Base-by-base conservation (phyloP, 192 early-diverging fungal genomes). In the Coemansia asiatica region DNA sequence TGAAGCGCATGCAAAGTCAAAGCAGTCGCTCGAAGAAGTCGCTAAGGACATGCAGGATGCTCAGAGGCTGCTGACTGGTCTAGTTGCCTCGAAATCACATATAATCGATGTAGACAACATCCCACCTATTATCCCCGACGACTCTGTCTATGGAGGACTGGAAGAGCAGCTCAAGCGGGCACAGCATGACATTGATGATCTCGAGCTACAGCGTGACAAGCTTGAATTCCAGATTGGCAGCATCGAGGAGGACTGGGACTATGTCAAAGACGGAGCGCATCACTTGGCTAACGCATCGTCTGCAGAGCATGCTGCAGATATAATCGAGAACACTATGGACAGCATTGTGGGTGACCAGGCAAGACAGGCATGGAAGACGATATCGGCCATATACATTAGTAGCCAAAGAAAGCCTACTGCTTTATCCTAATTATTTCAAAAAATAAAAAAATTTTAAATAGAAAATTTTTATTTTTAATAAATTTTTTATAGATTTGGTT, bases 201-300 rank as follows among this genome's bases (percentile, higher is more conserved):
- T 82, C 56, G 75, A 76, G 55, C 15, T 77, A 21, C 80, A 82
- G 62, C 61, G 71, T 12, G 75, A 82, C 56, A 74, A 63, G 47
- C 63, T 77, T 1, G 80, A 82, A 60, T 82, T 82, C 48, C 80
- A 82, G 62, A 67, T 76, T 59, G 60, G 49, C 21, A 82, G 75
- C 71, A 76, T 76, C 29, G 80, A 82, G 40, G 80, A 74, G 68
- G 80, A 82, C 64, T 82, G 80, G 80, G 67, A 74, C 33, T 57
- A 44, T 33, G 80, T 82, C 35, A 71, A 61, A 38, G 68, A 67
- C 22, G 79, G 79, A 15, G 66, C 60, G 2, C 69, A 63, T 63
- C 59, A 63, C 18, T 69, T 81, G 27, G 59, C 69, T 1, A 61
- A 53, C 6, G 72, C 66, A 5, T 2, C 46, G 0, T 50, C 66